Percentiles rank a stretch among this genome's conserved stretches.
Conservation (phyloP, 1,284 basidiomycete species). For the Taiwanofungus camphoratus region DNA sequence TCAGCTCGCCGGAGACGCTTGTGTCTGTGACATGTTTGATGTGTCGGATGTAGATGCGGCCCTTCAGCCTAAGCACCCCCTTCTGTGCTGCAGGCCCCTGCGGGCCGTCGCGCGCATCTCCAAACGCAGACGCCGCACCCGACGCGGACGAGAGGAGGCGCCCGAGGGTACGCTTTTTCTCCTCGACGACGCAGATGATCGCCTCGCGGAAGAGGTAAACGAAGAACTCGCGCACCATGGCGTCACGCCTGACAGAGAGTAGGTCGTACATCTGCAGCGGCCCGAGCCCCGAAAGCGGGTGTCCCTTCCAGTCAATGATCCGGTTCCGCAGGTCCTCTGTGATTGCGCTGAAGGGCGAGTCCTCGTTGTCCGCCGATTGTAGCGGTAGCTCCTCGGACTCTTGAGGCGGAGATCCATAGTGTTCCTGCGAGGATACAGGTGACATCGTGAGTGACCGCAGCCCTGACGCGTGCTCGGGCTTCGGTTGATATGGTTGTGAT, state of each 20-base stretch:
- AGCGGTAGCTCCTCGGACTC: constrained; percentile 13
- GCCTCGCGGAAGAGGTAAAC: constrained; percentile 97
- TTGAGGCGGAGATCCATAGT: constrained; percentile 9
- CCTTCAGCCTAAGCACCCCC: constrained; percentile 85
- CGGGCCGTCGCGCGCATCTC: constrained; percentile 41
- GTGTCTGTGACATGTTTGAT: constrained; percentile 84
- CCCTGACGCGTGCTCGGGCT: constrained; percentile 15
- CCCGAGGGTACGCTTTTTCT: constrained; percentile 77
- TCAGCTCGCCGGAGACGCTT: constrained; percentile 74
- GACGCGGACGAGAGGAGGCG: constrained; percentile 58
- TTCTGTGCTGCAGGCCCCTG: constrained; percentile 44
- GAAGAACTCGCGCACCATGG: constrained; percentile 85
- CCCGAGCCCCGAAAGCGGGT: constrained; percentile 83
- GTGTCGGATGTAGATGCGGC: constrained; percentile 90
- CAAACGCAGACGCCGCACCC: constrained; percentile 28
- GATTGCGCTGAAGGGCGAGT: constrained; percentile 72
- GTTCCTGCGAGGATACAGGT: constrained; percentile 24
- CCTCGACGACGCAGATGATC: constrained; percentile 93
- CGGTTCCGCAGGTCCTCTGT: constrained; percentile 84
- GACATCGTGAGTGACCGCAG: constrained; percentile 18
- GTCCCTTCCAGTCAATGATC: constrained; percentile 92
- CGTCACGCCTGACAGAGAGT: constrained; percentile 81
- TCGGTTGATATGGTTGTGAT: constrained; percentile 20
- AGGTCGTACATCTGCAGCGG: constrained; percentile 88
- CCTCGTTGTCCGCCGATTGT: constrained; percentile 30